phyloP scores from a whole-genome alignment of 2,329 filamentous ascomycete species.

The Polytolypa hystricis region DNA sequence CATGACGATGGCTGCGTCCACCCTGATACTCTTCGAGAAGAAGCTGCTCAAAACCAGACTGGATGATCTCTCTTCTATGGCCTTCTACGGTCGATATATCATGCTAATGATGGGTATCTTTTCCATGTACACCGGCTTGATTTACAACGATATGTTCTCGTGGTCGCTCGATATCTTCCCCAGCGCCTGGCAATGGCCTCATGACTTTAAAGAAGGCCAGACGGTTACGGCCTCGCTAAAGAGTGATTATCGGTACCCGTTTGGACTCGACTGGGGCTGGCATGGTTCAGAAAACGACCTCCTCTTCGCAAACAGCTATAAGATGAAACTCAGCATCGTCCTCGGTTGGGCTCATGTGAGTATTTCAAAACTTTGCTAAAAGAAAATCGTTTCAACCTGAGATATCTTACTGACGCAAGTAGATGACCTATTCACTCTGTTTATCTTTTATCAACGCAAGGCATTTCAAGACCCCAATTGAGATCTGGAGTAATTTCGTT shows the following conservation, averaged over 20 bases:
- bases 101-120: slow-evolving; percentile 97
- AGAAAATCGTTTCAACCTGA: background rate
- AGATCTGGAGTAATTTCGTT: slow-evolving; percentile 95
- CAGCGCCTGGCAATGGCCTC: slow-evolving; percentile 81
- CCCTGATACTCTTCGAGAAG: slow-evolving; percentile 97
- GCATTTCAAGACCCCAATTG: slow-evolving; percentile 88
- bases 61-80: slow-evolving; percentile 95
- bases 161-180: slow-evolving; percentile 80
- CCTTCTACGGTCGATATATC: slow-evolving; percentile 97
- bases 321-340: slow-evolving; percentile 99
- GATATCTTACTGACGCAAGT: slow-evolving; percentile 7
- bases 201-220: slow-evolving; percentile 53
- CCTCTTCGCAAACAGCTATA: slow-evolving; percentile 95
- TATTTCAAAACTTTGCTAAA: slow-evolving; percentile 6
- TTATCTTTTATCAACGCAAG: slow-evolving; percentile 86
- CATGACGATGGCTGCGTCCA: slow-evolving; percentile 70
- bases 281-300: slow-evolving; percentile 91
- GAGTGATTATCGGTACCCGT: slow-evolving; percentile 76
- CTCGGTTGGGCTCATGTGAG: slow-evolving; percentile 78
- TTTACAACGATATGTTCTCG: slow-evolving; percentile 97
- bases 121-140: slow-evolving; percentile 90
- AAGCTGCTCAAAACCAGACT: slow-evolving; percentile 73
- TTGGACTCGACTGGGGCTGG: slow-evolving; percentile 93
- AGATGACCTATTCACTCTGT: slow-evolving; percentile 95
- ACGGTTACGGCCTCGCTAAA: slow-evolving; percentile 58